Evolutionary conservation across 805 yeast genomes (phyloP).

Genomic region (Wickerhamomyces canadensis): DNA sequence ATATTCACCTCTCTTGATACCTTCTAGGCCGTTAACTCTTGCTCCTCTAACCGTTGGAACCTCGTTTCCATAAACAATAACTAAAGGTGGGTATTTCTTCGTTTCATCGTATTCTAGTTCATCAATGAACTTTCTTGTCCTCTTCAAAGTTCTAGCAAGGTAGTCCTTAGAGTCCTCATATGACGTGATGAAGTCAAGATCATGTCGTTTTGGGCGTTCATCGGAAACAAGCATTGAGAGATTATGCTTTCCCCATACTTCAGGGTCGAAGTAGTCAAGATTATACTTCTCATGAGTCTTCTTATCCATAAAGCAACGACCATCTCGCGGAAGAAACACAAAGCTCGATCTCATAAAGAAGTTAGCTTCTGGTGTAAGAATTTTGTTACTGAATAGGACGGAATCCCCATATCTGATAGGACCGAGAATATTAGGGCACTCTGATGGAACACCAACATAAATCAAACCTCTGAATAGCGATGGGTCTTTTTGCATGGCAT

Average conservation of each 20-base stretch:
- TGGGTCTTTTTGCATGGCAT: conserved; percentile 66
- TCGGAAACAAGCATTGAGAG: conserved; percentile 65
- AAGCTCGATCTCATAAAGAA: conserved; percentile 86
- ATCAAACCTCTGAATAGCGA: conserved; percentile 65
- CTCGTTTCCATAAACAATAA: conserved; percentile 71
- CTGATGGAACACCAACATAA: conserved; percentile 80
- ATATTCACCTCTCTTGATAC: conserved; percentile 65
- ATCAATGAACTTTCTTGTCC: conserved; percentile 52
- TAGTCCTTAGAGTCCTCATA: conserved; percentile 59
- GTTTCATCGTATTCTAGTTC: conserved; percentile 49
- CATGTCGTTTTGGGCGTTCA: conserved; percentile 16
- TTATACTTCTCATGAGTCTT: conserved; percentile 51
- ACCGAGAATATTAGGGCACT: conserved; percentile 81
- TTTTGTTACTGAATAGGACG: conserved; percentile 65
- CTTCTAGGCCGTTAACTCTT: conserved; percentile 54
- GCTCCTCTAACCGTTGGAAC: conserved; percentile 87
- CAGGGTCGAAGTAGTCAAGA: conserved; percentile 74
- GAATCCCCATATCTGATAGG: conserved; percentile 81
- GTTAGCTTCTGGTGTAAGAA: conserved; percentile 74
- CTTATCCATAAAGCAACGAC: conserved; percentile 66
- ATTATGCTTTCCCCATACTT: conserved; percentile 73
- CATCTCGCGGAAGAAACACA: conserved; percentile 70
- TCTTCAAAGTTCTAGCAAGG: conserved; percentile 51
- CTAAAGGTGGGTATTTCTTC: conserved; percentile 75
- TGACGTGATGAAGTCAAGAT: conserved; percentile 23